A percentile compares a stretch with the other conserved stretches of the same genome.
Evolutionary conservation across 2,329 filamentous ascomycete genomes (phyloP).

Genomic region (Dactylonectria macrodidyma): DNA sequence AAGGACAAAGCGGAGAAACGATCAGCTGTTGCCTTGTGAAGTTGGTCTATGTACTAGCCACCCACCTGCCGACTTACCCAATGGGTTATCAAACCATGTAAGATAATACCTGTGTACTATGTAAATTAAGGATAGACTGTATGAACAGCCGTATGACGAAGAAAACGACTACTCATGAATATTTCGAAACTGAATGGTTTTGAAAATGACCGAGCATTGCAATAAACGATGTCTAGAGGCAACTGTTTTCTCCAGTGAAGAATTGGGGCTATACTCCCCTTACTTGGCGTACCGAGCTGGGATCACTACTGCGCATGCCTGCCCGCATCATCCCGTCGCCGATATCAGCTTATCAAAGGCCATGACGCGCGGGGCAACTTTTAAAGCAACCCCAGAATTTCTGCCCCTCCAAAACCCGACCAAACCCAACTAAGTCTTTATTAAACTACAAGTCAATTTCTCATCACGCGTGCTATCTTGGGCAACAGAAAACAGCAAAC

Average conservation of each 20-base stretch:
- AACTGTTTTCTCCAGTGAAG: neutral
- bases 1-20: constrained; percentile 50
- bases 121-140: constrained; percentile 14
- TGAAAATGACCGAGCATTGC: neutral
- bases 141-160: constrained; percentile 19
- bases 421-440: neutral
- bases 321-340: neutral
- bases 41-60: neutral
- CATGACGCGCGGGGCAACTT: constrained; percentile 26
- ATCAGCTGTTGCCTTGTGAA: constrained; percentile 30
- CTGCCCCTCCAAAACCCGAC: constrained; percentile 34
- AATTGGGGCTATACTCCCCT: neutral
- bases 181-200: neutral
- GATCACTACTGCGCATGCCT: constrained; percentile 15
- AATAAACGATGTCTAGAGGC: neutral
- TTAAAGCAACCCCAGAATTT: constrained; percentile 32
- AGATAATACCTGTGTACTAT: constrained; percentile 5
- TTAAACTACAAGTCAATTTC: constrained; percentile 19
- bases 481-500: neutral
- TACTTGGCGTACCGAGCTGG: no score
- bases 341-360: constrained; percentile 3
- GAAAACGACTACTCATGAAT: constrained; percentile 13
- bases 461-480: constrained; percentile 23
- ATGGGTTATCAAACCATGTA: neutral
- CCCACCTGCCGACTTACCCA: no score